phyloP scores from a whole-genome alignment of 2,329 filamentous ascomycete species.

The Epichloe gansuensis region DNA sequence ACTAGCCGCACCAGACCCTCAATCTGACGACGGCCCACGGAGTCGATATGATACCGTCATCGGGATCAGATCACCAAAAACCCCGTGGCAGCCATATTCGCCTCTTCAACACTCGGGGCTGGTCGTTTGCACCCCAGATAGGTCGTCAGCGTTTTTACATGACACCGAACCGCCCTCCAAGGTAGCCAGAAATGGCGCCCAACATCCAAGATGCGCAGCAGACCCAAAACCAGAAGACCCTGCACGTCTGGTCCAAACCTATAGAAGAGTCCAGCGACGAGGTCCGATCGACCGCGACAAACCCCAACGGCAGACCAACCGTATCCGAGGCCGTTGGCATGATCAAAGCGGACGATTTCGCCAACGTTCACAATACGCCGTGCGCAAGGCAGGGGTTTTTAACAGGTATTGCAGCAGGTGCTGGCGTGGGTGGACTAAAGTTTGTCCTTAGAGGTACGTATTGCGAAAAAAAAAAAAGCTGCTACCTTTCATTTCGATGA shows the following conservation, averaged over 20 bases:
- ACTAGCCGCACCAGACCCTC: not conserved
- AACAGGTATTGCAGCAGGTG: conserved; percentile 69
- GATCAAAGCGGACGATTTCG: conserved; percentile 56
- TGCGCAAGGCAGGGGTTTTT: conserved; percentile 76
- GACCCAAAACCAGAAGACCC: conserved; percentile 16
- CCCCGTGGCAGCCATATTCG: not conserved
- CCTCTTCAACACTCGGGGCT: not conserved
- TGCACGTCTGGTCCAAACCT: conserved; percentile 26
- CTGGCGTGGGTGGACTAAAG: conserved; percentile 59
- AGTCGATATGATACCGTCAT: not conserved
- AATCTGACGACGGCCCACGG: not conserved
- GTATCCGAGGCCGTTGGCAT: conserved; percentile 49
- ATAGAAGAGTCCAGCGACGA: conserved; percentile 14
- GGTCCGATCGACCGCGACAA: conserved; percentile 6
- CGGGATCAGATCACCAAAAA: not conserved
- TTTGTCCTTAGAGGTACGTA: conserved; percentile 59
- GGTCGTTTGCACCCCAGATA: not conserved
- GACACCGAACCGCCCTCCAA: conserved; percentile 6
- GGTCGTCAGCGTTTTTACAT: not conserved
- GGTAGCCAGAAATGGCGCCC: conserved; percentile 24
- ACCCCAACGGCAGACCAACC: conserved; percentile 23
- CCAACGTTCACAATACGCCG: conserved; percentile 62
- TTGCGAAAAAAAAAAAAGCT: not conserved
- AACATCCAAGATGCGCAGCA: conserved; percentile 16
- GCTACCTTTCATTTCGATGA: not conserved